Evolutionary conservation across 2,329 filamentous ascomycete genomes (phyloP), one percentile per base, ranked within the genome.

Genomic region (Cryoendolithus antarcticus): DNA sequence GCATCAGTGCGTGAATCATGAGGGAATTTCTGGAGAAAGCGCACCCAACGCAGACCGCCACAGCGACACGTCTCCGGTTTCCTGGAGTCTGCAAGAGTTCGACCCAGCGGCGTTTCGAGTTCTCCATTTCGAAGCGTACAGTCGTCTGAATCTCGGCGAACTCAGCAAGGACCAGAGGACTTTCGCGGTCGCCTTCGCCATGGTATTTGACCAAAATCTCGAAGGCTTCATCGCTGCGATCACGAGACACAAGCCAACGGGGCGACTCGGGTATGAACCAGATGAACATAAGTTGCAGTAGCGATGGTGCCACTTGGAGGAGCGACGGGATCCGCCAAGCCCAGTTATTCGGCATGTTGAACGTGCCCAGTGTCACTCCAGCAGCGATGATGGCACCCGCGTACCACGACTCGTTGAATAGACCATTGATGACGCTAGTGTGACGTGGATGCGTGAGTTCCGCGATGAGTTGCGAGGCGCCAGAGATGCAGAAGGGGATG

Each of bases 131-230:
- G 42, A 75, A 60, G 37, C 63, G 60, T 39, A 82, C 71, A 7
- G 75, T 78, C 50, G 77, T 69, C 50, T 70, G 71, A 58, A 82
- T 82, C 60, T 82, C 77, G 36, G 68, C 69, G 55, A 68, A 79
- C 55, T 82, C 75, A 53, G 77, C 77, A 49, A 77, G 72, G 5
- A 82, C 79, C 1, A 73, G 72, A 2, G 71, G 55, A 50, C 80
- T 72, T 52, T 71, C 64, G 40, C 54, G 56, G 48, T 44, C 38
- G 28, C 44, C 44, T 33, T 38, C 44, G 5, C 40, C 44, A 15
- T 47, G 44, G 13, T 47, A 44, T 24, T 47, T 43, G 37, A 43
- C 42, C 1, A 47, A 31, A 10, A 47, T 47, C 12, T 39, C 34
- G 12, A 40, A 35, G 3, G 46, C 46, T 27, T 48, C 44, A 5